Conservation (phyloP, 768 basidiomycete species). For the Phallus indusiatus region DNA sequence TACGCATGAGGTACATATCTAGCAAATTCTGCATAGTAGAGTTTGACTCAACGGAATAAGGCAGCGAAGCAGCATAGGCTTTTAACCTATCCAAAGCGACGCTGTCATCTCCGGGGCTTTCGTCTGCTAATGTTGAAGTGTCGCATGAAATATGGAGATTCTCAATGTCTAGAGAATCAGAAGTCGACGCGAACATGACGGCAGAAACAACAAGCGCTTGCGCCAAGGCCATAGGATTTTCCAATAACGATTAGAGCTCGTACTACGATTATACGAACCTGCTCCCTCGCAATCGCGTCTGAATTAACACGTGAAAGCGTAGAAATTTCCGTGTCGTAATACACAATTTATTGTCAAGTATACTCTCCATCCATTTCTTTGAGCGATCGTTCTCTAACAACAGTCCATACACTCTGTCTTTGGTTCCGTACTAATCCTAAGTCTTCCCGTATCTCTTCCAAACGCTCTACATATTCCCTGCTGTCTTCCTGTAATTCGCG, state of each 20-base stretch:
- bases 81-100: slow-evolving; percentile 49
- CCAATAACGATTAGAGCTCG: no score
- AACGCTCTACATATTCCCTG: slow-evolving; percentile 74
- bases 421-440: slow-evolving; percentile 67
- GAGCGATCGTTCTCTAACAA: slow-evolving; percentile 64
- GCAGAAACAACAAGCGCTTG: background rate
- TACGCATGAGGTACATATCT: slow-evolving; percentile 53
- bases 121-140: background rate
- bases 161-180: background rate
- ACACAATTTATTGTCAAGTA: background rate
- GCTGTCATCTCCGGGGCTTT: slow-evolving; percentile 13
- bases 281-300: no score
- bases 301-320: no score
- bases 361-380: slow-evolving; percentile 48
- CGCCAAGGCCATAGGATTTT: background rate
- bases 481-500: slow-evolving; percentile 82
- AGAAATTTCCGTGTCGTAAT: no score
- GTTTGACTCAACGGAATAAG: slow-evolving; percentile 69
- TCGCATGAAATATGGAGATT: background rate
- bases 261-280: no score
- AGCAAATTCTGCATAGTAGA: slow-evolving; percentile 69
- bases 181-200: slow-evolving; percentile 1
- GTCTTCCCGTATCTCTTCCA: slow-evolving; percentile 76
- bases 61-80: slow-evolving; percentile 54
- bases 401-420: slow-evolving; percentile 64